Conservation (phyloP, 2,329 filamentous ascomycete species). For the Ustulina deusta region DNA sequence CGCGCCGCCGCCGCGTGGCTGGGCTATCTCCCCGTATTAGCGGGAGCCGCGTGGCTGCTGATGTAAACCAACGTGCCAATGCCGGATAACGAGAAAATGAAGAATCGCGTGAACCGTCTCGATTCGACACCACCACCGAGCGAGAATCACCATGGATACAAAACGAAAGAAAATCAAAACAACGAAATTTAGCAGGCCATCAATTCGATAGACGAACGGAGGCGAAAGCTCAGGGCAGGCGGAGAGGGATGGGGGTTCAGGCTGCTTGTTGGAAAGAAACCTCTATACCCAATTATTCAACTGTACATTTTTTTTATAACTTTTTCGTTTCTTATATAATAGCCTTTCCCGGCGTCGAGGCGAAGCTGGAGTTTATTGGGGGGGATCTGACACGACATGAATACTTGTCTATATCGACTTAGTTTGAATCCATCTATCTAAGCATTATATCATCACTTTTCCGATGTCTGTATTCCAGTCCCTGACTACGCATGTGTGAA, state of each 20-base stretch:
- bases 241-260: background rate
- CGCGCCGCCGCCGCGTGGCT: conserved; percentile 46
- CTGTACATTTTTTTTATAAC: conserved; percentile 29
- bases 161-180: too few relatives aligned
- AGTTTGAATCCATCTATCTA: background rate
- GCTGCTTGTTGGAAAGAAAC: conserved; percentile 13
- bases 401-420: background rate
- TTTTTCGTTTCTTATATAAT: conserved; percentile 13
- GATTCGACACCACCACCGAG: background rate
- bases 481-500: background rate
- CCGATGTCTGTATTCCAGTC: background rate
- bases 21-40: conserved; percentile 58
- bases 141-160: background rate
- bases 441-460: background rate
- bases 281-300: conserved; percentile 32
- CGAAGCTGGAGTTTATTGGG: conserved; percentile 14
- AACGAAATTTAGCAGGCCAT: background rate
- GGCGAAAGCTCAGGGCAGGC: background rate
- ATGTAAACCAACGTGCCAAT: conserved; percentile 49
- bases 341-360: conserved; percentile 20
- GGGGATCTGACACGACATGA: background rate
- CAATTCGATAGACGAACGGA: conserved; percentile 1
- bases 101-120: background rate
- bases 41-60: conserved; percentile 56
- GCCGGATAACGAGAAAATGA: background rate